These are phyloP conservation scores for Panaeolus cyanescens DNA, from an alignment of 768 basidiomycete species.

Conservation along the genomic window DNA sequence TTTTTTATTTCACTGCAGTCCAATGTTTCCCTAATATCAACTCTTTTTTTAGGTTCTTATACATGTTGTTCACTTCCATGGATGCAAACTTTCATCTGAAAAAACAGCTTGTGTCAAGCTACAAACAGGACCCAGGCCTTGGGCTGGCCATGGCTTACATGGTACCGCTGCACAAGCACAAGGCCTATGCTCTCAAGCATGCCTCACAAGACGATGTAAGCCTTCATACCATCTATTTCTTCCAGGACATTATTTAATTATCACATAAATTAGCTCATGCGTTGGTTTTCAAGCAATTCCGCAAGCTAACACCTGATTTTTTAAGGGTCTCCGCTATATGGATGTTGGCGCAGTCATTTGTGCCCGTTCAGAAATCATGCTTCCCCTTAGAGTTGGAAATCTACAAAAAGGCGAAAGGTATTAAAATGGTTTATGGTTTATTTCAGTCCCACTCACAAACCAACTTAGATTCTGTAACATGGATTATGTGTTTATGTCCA, in stretches of 20 bases:
- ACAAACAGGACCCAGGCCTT: slow-evolving; percentile 26
- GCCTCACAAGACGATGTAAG: slow-evolving; percentile 2
- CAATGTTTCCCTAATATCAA: neutral
- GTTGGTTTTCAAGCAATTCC: slow-evolving; percentile 21
- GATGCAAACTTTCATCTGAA: slow-evolving; percentile 31
- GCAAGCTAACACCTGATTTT: slow-evolving; percentile 20
- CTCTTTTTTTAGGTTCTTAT: slow-evolving; percentile 16
- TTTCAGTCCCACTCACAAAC: neutral
- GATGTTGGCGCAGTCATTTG: slow-evolving; percentile 23
- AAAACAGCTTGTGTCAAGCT: slow-evolving; percentile 23
- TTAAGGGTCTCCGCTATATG: slow-evolving; percentile 17
- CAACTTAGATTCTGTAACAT: slow-evolving; percentile 11
- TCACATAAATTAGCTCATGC: slow-evolving; percentile 22
- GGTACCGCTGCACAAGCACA: too few relatives aligned
- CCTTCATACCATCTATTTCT: neutral
- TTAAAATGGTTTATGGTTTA: neutral
- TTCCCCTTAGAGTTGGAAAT: slow-evolving; percentile 25
- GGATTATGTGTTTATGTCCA: slow-evolving; percentile 9
- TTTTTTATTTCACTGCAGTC: neutral
- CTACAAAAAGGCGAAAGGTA: slow-evolving; percentile 33
- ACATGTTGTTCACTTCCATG: slow-evolving; percentile 24
- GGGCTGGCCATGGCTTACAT: slow-evolving; percentile 29
- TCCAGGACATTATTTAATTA: neutral
- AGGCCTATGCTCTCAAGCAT: too few relatives aligned
- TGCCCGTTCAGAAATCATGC: slow-evolving; percentile 23